Conservation (phyloP, 768 basidiomycete genomes). For the Baorangia bicolor region DNA sequence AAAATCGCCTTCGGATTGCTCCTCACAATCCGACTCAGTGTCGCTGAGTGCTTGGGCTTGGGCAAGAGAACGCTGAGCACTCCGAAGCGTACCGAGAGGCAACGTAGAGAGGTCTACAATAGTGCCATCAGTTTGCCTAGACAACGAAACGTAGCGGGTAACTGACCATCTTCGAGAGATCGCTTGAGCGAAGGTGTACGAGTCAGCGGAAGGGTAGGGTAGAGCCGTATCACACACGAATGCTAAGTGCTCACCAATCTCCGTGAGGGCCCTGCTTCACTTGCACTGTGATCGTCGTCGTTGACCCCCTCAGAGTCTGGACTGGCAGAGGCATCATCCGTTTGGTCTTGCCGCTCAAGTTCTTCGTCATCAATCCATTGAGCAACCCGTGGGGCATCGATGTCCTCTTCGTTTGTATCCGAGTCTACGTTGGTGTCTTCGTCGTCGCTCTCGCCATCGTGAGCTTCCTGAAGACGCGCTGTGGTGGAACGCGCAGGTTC, state of each 20-base stretch:
- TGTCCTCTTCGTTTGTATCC: not conserved
- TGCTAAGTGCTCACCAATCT: slow-evolving; percentile 18
- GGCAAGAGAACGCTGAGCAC: slow-evolving; percentile 57
- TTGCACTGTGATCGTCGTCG: not conserved
- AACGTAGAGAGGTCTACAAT: slow-evolving; percentile 54
- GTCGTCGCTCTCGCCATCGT: slow-evolving; percentile 29
- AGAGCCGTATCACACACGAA: not conserved
- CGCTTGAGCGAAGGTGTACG: slow-evolving; percentile 11
- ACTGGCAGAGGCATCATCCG: slow-evolving; percentile 4
- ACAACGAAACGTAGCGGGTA: not conserved
- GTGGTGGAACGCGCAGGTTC: not conserved
- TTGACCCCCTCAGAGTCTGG: slow-evolving; percentile 13
- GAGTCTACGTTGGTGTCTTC: slow-evolving; percentile 29
- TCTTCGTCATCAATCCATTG: slow-evolving; percentile 59
- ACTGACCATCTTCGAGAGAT: slow-evolving; percentile 30
- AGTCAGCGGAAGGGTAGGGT: not conserved
- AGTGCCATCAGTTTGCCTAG: slow-evolving; percentile 5
- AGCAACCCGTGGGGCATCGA: slow-evolving; percentile 55
- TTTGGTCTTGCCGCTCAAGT: slow-evolving; percentile 25
- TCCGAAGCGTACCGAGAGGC: slow-evolving; percentile 63
- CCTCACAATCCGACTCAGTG: slow-evolving; percentile 37
- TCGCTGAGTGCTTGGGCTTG: slow-evolving; percentile 41
- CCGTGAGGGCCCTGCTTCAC: slow-evolving; percentile 10
- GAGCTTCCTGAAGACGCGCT: not conserved
- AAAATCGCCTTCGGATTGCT: slow-evolving; percentile 13